Evolutionary conservation across 345 rosid genomes (phyloP).

Genomic region (Adansonia digitata): DNA sequence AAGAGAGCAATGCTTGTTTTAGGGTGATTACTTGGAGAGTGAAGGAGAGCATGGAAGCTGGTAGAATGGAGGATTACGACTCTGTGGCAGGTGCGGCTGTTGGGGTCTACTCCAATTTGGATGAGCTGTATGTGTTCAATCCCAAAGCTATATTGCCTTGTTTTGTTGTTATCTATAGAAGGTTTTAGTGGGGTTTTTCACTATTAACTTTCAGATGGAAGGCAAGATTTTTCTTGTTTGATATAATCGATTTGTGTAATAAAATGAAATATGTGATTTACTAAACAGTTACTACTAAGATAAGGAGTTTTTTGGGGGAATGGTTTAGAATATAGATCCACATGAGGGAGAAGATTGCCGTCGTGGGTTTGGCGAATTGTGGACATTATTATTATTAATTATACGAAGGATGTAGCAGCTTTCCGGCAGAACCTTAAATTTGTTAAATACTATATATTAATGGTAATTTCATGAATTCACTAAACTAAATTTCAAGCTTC

Average conservation of each 20-base stretch:
- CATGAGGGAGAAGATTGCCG: neutral
- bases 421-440: too few species aligned
- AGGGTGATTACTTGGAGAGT: constrained; percentile 78
- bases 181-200: constrained; percentile 24
- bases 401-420: too few species aligned
- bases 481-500: too few species aligned
- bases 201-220: neutral
- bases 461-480: too few species aligned
- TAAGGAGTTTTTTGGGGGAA: neutral
- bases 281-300: neutral
- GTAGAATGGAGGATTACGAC: constrained; percentile 48
- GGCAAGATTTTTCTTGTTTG: constrained; percentile 4
- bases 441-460: too few species aligned
- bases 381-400: too few species aligned
- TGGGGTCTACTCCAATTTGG: constrained; percentile 57
- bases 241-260: neutral
- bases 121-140: constrained; percentile 61
- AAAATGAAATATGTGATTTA: neutral
- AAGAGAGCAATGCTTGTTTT: constrained; percentile 71
- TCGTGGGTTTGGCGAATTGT: neutral
- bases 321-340: neutral
- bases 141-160: constrained; percentile 72
- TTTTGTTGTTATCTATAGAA: constrained; percentile 68
- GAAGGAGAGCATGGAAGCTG: constrained; percentile 43
- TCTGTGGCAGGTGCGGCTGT: constrained; percentile 48